Percentiles rank a stretch among this genome's conserved stretches.
These are phyloP conservation scores for Tillandsia fasciculata DNA, from an alignment of 176 grass and related monocot genomes.

Conservation along the genomic window DNA sequence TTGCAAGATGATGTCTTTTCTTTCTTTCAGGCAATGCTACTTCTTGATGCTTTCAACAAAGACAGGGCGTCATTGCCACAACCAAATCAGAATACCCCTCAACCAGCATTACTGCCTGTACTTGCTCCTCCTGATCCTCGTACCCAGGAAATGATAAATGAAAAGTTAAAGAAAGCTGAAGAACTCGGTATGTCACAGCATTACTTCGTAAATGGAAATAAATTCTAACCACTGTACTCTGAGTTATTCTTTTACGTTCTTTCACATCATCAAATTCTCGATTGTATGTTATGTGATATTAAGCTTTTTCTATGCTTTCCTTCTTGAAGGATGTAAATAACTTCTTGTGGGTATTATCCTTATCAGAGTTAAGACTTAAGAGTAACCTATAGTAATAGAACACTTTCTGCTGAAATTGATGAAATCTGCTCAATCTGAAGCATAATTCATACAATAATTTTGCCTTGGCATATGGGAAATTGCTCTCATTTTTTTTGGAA, in stretches of 20 bases:
- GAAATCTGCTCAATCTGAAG: neutral
- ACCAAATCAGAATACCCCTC: conserved; percentile 18
- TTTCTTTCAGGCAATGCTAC: conserved; percentile 13
- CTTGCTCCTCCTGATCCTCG: conserved; percentile 17
- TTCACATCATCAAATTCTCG: neutral
- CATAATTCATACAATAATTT: neutral
- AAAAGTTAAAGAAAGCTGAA: conserved; percentile 24
- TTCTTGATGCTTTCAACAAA: conserved; percentile 30
- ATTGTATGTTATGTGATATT: neutral
- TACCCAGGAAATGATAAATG: conserved; percentile 27
- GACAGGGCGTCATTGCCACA: conserved; percentile 22
- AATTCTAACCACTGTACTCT: neutral
- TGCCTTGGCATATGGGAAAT: neutral
- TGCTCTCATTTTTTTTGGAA: neutral
- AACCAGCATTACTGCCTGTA: neutral
- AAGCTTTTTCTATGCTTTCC: neutral
- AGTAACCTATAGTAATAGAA: neutral
- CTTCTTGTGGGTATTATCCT: too few species aligned
- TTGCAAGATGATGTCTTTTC: neutral
- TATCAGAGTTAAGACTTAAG: too few species aligned
- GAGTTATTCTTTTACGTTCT: too few species aligned
- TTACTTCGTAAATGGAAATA: neutral
- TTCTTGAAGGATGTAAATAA: too few species aligned
- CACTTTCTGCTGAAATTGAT: neutral
- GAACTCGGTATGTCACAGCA: conserved; percentile 13